phyloP scores from a whole-genome alignment of 1,284 basidiomycete species.

The Lentinula novae-zelandiae region DNA sequence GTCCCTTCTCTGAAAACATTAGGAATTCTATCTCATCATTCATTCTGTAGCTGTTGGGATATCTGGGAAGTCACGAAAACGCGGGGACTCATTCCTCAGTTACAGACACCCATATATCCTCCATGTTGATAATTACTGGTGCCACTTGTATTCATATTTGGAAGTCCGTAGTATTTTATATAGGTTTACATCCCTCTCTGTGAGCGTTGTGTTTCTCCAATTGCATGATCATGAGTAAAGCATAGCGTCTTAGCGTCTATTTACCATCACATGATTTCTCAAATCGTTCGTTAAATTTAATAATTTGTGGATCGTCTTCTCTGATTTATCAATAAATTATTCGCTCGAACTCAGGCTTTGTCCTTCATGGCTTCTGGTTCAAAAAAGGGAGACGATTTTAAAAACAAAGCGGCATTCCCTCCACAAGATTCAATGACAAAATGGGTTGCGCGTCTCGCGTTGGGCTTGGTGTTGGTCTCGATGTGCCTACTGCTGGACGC shows the following conservation, averaged over 20 bases:
- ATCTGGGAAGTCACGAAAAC: conserved; percentile 7
- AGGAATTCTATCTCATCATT: conserved; percentile 11
- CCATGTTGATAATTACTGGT: too few relatives aligned
- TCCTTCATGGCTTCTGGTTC: background rate
- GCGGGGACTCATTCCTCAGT: background rate
- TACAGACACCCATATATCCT: background rate
- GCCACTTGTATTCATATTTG: too few relatives aligned
- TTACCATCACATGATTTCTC: background rate
- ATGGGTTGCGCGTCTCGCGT: conserved; percentile 43
- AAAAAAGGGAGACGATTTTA: background rate
- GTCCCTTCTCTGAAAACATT: conserved; percentile 4
- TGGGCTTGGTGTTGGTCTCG: conserved; percentile 37
- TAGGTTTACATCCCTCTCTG: too few relatives aligned
- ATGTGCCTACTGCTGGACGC: conserved; percentile 49
- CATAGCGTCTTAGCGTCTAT: too few relatives aligned
- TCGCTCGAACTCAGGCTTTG: background rate
- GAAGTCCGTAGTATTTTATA: too few relatives aligned
- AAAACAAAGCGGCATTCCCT: background rate
- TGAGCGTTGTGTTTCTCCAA: too few relatives aligned
- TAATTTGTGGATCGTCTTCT: background rate
- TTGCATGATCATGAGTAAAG: too few relatives aligned
- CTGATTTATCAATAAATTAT: background rate
- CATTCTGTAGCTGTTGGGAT: conserved; percentile 15
- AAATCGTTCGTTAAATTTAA: background rate
- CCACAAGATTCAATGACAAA: conserved; percentile 13